Base-by-base conservation (phyloP, 1,284 basidiomycete species). In the Fomitopsis pinicola region DNA sequence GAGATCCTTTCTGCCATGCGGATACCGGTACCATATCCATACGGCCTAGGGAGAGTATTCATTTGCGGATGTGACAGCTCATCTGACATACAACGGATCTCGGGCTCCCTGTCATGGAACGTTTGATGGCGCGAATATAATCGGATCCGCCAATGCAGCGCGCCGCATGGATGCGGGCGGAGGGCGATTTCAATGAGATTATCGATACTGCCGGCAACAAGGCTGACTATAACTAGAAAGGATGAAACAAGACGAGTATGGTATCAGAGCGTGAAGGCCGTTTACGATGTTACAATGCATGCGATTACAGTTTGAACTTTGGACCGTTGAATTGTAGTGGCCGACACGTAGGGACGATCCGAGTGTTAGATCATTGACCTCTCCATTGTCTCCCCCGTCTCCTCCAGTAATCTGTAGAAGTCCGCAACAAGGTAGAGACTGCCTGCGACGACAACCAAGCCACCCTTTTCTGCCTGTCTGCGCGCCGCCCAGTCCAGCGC, bases 391-490 rank as follows among this genome's bases (percentile, higher is more conserved):
- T 38, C 3, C n/a, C 40, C 4, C 7, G 44, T 22, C n/a, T 60
- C 59, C 45, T 61, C 58, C 35, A 73, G 58, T 55, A 89, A 66
- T 60, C 93, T 79, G 77, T 95, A 96, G 61, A 94, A 85, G 77
- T 97, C 95, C 17, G 93, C 93, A 2, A 94, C 91, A 52, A 96
- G 82, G 75, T 97, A 97, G 68, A 97, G 72, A 73, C 95, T 97
- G 28, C 95, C 95, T n/a, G 92, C 89, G 1, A 96, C 71, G 6
- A 95, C 82, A 0, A 89, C 80, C 61, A 91, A 68, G 30, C 77
- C 75, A 38, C 73, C 74, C 7, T 72, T 72, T 12, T 68, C 70
- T 12, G 68, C 69, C 19, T 58, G 67, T 30, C 61, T 63, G 62
- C 63, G 62, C 26, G 64, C 64, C 14, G 69, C 71, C 71, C 70